These are phyloP conservation scores for Salinomyces thailandicus DNA, from an alignment of 2,329 filamentous ascomycete genomes.

Conservation along the genomic window DNA sequence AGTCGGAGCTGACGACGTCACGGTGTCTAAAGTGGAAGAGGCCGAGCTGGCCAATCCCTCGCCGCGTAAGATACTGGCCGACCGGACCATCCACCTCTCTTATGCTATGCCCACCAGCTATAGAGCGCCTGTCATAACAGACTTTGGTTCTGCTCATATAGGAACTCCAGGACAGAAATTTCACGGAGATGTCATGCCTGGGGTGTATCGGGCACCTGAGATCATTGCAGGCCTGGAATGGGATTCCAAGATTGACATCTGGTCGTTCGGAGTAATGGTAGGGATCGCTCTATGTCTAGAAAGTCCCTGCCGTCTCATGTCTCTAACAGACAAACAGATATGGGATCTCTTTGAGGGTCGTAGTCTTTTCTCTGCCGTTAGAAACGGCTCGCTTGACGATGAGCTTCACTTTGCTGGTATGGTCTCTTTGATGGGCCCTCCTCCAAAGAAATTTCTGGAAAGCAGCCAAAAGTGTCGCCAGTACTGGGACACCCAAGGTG, in stretches of 20 bases:
- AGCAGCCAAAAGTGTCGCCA: conserved; percentile 18
- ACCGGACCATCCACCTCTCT: conserved; percentile 23
- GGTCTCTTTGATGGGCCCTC: conserved; percentile 25
- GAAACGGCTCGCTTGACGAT: neutral
- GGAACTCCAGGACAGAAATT: conserved; percentile 7
- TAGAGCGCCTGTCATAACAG: conserved; percentile 8
- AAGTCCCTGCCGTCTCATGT: too few relatives aligned
- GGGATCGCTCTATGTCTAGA: neutral
- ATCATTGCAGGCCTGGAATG: conserved; percentile 10
- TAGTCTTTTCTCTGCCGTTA: neutral
- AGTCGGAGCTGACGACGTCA: neutral
- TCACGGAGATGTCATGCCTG: conserved; percentile 9
- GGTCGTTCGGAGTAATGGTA: conserved; percentile 12
- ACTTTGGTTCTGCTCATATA: conserved; percentile 9
- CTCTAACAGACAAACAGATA: too few relatives aligned
- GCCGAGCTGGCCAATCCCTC: conserved; percentile 3
- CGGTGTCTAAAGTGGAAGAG: neutral
- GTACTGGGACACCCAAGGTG: conserved; percentile 22
- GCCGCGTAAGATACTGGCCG: conserved; percentile 20
- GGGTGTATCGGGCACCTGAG: conserved; percentile 11
- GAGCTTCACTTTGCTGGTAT: neutral
- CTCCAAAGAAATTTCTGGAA: conserved; percentile 26
- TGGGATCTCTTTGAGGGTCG: neutral
- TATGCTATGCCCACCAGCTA: conserved; percentile 17
- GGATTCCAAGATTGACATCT: conserved; percentile 11